Conservation (phyloP, 2,329 filamentous ascomycete genomes). For the Diaporthe helianthi region DNA sequence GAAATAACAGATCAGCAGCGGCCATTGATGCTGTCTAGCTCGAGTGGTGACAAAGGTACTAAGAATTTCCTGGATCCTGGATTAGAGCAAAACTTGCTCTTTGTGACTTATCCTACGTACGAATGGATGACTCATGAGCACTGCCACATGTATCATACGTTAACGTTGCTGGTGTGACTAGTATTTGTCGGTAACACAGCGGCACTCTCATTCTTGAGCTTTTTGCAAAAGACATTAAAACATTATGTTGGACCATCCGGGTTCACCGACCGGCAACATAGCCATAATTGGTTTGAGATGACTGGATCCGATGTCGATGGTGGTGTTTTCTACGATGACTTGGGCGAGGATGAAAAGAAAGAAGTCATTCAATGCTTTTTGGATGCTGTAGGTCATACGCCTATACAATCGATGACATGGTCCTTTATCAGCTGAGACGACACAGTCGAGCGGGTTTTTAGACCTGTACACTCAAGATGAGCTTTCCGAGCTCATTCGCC, state of each 20-base stretch:
- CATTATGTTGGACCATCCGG: slow-evolving; percentile 29
- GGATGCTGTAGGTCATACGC: slow-evolving; percentile 19
- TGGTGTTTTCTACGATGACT: not conserved
- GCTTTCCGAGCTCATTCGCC: slow-evolving; percentile 7
- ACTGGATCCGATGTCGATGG: slow-evolving; percentile 12
- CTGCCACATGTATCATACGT: not conserved
- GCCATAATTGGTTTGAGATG: slow-evolving; percentile 26
- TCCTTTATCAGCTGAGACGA: not conserved
- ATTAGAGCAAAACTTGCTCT: not conserved
- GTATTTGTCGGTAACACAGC: slow-evolving; percentile 33
- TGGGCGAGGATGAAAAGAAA: slow-evolving; percentile 3
- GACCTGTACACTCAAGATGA: slow-evolving; percentile 27
- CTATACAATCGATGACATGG: not conserved
- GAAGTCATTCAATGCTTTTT: slow-evolving; percentile 10
- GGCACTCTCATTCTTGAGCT: slow-evolving; percentile 28
- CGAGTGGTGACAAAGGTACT: slow-evolving; percentile 30
- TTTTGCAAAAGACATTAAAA: slow-evolving; percentile 28
- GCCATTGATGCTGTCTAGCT: slow-evolving; percentile 27
- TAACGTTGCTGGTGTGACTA: not conserved
- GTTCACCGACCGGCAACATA: slow-evolving; percentile 29
- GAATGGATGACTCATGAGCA: not conserved
- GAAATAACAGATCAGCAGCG: slow-evolving; percentile 9
- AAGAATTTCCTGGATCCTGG: not conserved
- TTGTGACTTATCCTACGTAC: not conserved
- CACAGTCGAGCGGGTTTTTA: slow-evolving; percentile 27